Base-by-base conservation (phyloP, 345 rosid genomes). In the Melastoma malabathricum region DNA sequence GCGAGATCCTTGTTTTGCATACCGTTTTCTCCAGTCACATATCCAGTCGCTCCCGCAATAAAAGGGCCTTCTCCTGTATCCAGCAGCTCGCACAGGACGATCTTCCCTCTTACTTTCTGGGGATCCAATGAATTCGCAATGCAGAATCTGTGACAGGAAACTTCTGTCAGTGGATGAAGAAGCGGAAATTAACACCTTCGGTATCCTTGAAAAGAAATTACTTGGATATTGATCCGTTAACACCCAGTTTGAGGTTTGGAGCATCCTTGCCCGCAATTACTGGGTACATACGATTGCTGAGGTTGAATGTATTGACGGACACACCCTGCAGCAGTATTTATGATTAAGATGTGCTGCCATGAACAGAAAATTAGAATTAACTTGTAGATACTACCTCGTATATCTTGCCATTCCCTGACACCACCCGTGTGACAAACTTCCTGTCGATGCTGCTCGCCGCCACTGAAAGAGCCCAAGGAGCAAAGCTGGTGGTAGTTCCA, bases 401-500 rank as follows among this genome's bases (percentile, higher is more conserved):
- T 48, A 50, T 8, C 50, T 58, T 18, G 43, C 72, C 81, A 48
- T 66, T 68, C 15, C 77, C 81, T 39, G 69, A 64, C 7, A 50
- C 59, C 10, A 64, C 64, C 44, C 46, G 48, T 2, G 75, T 31
- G 34, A 69, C 13, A 46, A 73, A 73, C 43, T 63, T 66, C 66
- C 75, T 49, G 47, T 74, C 75, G 15, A 64, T 69, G 4, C 72
- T 70, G 61, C 64, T 70, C 0, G 75, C 75, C 3, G 79, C 79
- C 10, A 74, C 79, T 0, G 72, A 67, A 34, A 74, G 22, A 9
- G 49, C 51, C 79, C 79, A 74, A 0, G 79, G 75, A 13, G 79
- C 65, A 6, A 43, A 9, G 31, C 61, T 74, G 1, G 54, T 5
- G 39, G 46, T 58, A 0, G 68, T 2, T 1, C 4, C 34, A 1